phyloP scores from a whole-genome alignment of 2,329 filamentous ascomycete genomes.

The Colletotrichum phormii region DNA sequence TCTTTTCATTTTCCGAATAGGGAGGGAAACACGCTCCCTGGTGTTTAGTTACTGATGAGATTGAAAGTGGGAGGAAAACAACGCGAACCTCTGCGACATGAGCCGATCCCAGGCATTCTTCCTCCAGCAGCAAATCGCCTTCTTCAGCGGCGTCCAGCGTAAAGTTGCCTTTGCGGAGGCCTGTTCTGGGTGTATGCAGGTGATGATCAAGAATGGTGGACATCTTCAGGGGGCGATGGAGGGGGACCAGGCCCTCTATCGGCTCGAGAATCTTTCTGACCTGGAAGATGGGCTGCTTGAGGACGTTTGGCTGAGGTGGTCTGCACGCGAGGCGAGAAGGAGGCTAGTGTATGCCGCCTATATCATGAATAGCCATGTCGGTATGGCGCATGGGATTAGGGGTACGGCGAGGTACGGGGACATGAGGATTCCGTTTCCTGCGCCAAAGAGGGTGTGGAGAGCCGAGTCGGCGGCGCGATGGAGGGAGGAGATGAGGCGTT shows the following conservation, averaged over 20 bases:
- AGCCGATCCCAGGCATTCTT: constrained; percentile 14
- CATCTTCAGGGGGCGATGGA: not conserved
- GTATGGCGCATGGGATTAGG: constrained; percentile 2
- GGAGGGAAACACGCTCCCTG: no score
- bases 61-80: constrained; percentile 6
- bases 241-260: not conserved
- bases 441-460: not conserved
- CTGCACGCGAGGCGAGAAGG: not conserved
- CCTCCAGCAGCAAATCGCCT: constrained; percentile 12
- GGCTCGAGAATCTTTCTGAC: not conserved
- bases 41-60: not conserved
- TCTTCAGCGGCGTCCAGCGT: constrained; percentile 3
- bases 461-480: not conserved
- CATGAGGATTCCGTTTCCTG: not conserved
- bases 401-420: not conserved
- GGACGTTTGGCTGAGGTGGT: not conserved
- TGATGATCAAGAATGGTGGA: constrained; percentile 16
- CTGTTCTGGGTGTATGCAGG: not conserved
- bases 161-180: constrained; percentile 5
- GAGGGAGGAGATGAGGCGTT: not conserved
- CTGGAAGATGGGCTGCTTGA: not conserved
- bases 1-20: not conserved
- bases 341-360: constrained; percentile 14
- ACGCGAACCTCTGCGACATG: not conserved
- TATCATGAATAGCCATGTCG: constrained; percentile 6